Conservation (phyloP, 805 yeast species). For the Ogataea paradorogensis region DNA sequence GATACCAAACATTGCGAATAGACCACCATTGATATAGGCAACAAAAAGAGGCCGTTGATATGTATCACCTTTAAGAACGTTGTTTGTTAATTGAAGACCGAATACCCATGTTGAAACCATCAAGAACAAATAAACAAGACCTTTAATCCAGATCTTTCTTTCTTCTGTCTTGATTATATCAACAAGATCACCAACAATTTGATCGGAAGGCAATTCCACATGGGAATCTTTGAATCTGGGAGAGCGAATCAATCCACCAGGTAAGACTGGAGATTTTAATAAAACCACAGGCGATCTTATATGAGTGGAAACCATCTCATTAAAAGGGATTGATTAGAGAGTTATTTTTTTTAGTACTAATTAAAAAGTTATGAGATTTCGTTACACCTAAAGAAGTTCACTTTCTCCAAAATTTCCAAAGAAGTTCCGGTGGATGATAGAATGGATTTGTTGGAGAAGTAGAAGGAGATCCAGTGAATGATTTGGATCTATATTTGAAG, state of each 20-base stretch:
- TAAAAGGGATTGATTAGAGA: background rate
- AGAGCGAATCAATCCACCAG: slow-evolving; percentile 15
- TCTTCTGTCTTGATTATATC: slow-evolving; percentile 38
- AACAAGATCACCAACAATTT: slow-evolving; percentile 29
- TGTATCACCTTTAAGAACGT: slow-evolving; percentile 45
- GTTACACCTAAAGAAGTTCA: background rate
- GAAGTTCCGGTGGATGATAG: slow-evolving; percentile 27
- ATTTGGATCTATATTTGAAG: slow-evolving; percentile 16
- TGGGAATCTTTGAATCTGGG: slow-evolving; percentile 15
- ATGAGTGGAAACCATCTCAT: slow-evolving; percentile 6
- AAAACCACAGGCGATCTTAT: slow-evolving; percentile 23
- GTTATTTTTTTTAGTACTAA: background rate
- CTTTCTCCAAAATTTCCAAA: slow-evolving; percentile 19
- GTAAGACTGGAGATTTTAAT: slow-evolving; percentile 17
- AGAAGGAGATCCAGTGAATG: slow-evolving; percentile 8
- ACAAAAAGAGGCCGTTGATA: slow-evolving; percentile 49
- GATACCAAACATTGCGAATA: slow-evolving; percentile 43
- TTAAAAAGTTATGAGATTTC: background rate
- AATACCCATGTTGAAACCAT: slow-evolving; percentile 47
- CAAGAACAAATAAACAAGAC: slow-evolving; percentile 39
- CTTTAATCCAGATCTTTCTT: slow-evolving; percentile 41
- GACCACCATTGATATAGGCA: slow-evolving; percentile 46
- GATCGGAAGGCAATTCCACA: slow-evolving; percentile 19
- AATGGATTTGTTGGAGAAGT: slow-evolving; percentile 26
- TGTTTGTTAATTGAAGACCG: slow-evolving; percentile 48